phyloP scores from a whole-genome alignment of 2,329 filamentous ascomycete species.

The Microascus cirrosus region DNA sequence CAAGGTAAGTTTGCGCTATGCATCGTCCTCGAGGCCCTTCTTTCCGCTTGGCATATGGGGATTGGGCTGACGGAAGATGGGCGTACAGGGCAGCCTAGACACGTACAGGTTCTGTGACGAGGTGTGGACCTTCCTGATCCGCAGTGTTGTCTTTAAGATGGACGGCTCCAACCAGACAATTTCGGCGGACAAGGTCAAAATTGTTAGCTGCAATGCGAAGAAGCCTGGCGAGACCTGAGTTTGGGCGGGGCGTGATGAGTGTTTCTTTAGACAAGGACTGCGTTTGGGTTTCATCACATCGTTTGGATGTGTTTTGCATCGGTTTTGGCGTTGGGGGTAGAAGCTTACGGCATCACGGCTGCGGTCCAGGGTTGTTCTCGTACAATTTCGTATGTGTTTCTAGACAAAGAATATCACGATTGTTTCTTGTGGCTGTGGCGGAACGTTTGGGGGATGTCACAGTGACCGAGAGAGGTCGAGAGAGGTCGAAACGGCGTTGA shows the following conservation, averaged over 20 bases:
- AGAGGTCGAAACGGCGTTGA: too few species aligned
- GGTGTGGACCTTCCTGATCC: constrained; percentile 98
- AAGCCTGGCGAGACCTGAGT: constrained; percentile 28
- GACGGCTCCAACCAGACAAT: constrained; percentile 66
- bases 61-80: neutral
- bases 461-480: too few species aligned
- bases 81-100: constrained; percentile 73
- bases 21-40: neutral
- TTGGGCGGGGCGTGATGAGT: constrained; percentile 1
- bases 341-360: constrained; percentile 9
- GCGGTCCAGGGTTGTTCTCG: constrained; percentile 8
- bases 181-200: constrained; percentile 88
- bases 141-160: constrained; percentile 98
- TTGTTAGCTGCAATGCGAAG: constrained; percentile 95
- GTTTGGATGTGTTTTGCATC: neutral
- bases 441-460: neutral
- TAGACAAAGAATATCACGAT: neutral
- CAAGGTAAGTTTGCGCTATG: constrained; percentile 51
- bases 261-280: neutral
- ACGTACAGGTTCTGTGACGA: constrained; percentile 99
- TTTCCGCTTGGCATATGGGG: neutral
- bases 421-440: neutral
- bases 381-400: neutral
- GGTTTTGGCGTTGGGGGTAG: constrained; percentile 1
- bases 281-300: neutral